Conservation (phyloP, 116 monocot genomes). For the Phalaenopsis hybrid region DNA sequence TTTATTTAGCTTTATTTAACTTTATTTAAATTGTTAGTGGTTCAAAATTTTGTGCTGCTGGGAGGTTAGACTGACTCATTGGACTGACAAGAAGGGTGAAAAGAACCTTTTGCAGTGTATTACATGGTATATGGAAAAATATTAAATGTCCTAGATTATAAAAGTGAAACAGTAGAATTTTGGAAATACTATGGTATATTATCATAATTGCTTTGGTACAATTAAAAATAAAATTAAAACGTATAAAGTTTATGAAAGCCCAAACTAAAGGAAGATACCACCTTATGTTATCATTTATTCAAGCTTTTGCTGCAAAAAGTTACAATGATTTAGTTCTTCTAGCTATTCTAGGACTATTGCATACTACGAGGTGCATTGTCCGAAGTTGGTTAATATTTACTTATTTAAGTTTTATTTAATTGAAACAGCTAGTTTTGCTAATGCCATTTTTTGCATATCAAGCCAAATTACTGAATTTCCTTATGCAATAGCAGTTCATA, state of each 20-base stretch:
- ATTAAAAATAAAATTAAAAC: neutral
- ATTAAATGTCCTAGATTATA: neutral
- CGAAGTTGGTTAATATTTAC: neutral
- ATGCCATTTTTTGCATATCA: neutral
- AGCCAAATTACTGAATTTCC: neutral
- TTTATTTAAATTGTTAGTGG: neutral
- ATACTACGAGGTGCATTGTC: neutral
- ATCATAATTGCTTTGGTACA: neutral
- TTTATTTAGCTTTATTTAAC: neutral
- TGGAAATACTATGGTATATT: neutral
- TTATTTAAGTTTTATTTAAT: neutral
- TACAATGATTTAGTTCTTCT: neutral
- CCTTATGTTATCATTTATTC: neutral
- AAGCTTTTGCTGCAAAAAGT: neutral
- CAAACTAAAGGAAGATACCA: neutral
- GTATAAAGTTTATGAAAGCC: neutral
- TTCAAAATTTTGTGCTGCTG: neutral
- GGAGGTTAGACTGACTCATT: neutral
- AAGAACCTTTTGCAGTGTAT: neutral
- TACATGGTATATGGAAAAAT: neutral
- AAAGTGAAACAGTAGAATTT: neutral
- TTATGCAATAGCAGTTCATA: neutral
- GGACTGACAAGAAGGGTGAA: neutral
- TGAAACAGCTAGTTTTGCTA: neutral
- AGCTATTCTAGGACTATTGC: neutral